These are phyloP conservation scores for Sarocladium strictum DNA, from an alignment of 2,329 filamentous ascomycete species.

Conservation along the genomic window DNA sequence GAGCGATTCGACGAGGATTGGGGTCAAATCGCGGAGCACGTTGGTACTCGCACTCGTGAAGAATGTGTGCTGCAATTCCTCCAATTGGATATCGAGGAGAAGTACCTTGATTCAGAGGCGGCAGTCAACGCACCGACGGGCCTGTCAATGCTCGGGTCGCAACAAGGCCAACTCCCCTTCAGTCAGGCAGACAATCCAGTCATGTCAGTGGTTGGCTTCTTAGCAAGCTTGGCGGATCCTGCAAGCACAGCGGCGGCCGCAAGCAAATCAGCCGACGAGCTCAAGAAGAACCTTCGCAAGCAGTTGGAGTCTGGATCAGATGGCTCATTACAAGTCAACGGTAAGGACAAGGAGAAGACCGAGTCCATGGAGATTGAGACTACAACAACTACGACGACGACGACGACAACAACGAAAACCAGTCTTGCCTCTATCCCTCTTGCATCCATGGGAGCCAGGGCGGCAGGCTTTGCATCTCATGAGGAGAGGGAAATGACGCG, in stretches of 20 bases:
- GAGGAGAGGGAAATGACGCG: conserved; percentile 96
- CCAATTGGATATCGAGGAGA: conserved; percentile 94
- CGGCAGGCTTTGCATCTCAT: conserved; percentile 84
- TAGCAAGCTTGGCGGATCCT: conserved; percentile 86
- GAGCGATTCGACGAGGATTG: conserved; percentile 95
- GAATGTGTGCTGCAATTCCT: conserved; percentile 97
- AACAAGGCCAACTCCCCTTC: conserved; percentile 79
- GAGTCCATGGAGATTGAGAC: conserved; percentile 59
- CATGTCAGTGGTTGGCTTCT: conserved; percentile 90
- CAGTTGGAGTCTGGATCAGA: conserved; percentile 58
- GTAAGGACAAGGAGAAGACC: conserved; percentile 50
- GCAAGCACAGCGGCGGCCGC: conserved; percentile 86
- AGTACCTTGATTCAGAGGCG: conserved; percentile 77
- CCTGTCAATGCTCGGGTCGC: conserved; percentile 61
- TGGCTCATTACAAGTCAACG: conserved; percentile 47
- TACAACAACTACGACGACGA: conserved; percentile 45
- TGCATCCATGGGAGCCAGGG: conserved; percentile 77
- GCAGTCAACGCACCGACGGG: conserved; percentile 47
- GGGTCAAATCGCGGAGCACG: conserved; percentile 87
- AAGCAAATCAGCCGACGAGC: conserved; percentile 78
- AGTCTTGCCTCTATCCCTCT: conserved; percentile 72
- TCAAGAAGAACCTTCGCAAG: conserved; percentile 72
- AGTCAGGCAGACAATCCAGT: conserved; percentile 93
- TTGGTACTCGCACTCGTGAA: conserved; percentile 84
- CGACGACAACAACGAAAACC: conserved; percentile 38